phyloP scores from a whole-genome alignment of 257 asterid genomes.

The Catharanthus roseus region DNA sequence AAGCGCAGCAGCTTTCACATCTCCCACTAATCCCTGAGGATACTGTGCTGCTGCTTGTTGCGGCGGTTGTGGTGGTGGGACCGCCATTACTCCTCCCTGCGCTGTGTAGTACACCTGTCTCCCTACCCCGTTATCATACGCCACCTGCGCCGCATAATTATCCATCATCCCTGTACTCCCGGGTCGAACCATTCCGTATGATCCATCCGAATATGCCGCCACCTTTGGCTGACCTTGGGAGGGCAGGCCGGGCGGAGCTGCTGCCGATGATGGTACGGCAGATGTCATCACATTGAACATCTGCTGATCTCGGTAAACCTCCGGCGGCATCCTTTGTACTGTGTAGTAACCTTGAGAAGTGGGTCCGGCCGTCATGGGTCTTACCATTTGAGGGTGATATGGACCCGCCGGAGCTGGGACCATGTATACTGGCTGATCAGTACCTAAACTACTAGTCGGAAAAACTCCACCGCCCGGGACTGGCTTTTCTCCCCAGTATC shows the following conservation, averaged over 20 bases:
- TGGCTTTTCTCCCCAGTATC: conserved; percentile 67
- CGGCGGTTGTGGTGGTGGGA: conserved; percentile 34
- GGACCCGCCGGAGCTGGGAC: conserved; percentile 48
- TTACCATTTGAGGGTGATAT: conserved; percentile 52
- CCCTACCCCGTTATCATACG: conserved; percentile 60
- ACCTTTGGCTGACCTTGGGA: conserved; percentile 25
- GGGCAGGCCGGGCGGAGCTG: conserved; percentile 30
- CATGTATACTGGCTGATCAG: conserved; percentile 75
- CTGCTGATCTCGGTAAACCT: conserved; percentile 53
- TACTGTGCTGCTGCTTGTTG: conserved; percentile 25
- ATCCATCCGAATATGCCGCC: conserved; percentile 27
- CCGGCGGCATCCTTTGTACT: conserved; percentile 60
- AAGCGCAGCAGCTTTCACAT: conserved; percentile 29
- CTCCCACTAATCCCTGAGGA: conserved; percentile 29
- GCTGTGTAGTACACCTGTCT: conserved; percentile 67
- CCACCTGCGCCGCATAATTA: conserved; percentile 58
- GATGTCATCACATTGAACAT: conserved; percentile 43
- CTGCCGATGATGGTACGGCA: conserved; percentile 23
- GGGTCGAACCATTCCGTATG: conserved; percentile 20
- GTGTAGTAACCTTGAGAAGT: conserved; percentile 66
- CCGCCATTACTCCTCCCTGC: conserved; percentile 50
- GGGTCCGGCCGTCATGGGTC: conserved; percentile 45
- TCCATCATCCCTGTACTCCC: conserved; percentile 35
- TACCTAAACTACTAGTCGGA: conserved; percentile 34
- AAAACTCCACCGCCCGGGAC: conserved; percentile 42